phyloP scores from a whole-genome alignment of 2,329 filamentous ascomycete species.

The Verticillium nonalfalfae region DNA sequence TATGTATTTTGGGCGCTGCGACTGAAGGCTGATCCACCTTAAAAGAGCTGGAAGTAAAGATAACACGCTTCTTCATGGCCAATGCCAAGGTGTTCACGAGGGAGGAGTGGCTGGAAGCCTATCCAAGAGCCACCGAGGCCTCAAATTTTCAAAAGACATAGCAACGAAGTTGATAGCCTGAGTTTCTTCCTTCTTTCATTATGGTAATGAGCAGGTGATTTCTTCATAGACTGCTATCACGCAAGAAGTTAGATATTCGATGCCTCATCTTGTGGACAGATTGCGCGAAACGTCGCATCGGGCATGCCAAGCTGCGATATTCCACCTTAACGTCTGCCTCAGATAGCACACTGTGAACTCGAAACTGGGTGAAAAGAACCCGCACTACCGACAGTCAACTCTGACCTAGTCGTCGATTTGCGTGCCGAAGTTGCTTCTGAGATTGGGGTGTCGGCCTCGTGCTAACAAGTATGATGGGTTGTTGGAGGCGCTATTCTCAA shows the following conservation, averaged over 20 bases:
- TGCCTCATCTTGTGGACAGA: background rate
- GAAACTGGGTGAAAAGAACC: background rate
- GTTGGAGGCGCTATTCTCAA: background rate
- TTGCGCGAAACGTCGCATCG: background rate
- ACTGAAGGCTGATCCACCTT: background rate
- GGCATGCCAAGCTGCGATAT: background rate
- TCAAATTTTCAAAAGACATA: background rate
- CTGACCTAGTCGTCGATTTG: too few species aligned
- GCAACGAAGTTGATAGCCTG: background rate
- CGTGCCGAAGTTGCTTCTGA: too few species aligned
- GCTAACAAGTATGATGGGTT: background rate
- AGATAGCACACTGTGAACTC: background rate
- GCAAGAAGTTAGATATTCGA: background rate
- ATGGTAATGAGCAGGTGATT: background rate
- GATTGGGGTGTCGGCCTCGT: too few species aligned
- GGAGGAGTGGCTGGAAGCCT: background rate
- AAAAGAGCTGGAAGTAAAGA: background rate
- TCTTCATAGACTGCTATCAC: background rate
- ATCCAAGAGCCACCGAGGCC: background rate
- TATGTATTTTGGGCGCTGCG: background rate
- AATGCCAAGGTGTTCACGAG: background rate
- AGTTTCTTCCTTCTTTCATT: background rate
- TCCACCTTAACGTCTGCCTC: background rate
- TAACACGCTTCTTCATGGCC: background rate
- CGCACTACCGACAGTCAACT: background rate